Base-by-base conservation (phyloP, 257 asterid genomes). In the Solanum tarapatanum region DNA sequence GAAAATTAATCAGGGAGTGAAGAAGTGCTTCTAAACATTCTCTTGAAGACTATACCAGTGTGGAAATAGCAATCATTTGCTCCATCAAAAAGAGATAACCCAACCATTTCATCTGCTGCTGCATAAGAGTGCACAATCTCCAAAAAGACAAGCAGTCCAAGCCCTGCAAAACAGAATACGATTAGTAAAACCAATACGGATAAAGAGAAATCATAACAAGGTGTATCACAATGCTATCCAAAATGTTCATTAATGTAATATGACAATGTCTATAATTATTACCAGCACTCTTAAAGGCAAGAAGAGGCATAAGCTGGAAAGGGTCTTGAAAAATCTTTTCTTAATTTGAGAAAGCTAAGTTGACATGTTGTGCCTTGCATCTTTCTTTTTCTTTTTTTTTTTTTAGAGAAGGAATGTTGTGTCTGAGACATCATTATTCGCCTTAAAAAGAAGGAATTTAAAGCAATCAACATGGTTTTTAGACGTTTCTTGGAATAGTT, bases 41-140 rank as follows among this genome's bases (percentile, higher is more conserved):
- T 45, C 43, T 82, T n/a, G 26, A 86, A 70, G 72, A 68, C 33
- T 39, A 87, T 94, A 97, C 99, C 99, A 72, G 99, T 88, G 89
- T 97, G 99, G 86, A 97, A 97, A 91, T 91, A 95, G 94, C 99
- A 97, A 89, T 97, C 99, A 91, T 97, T 97, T 89, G 99, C 89
- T 92, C 99, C 99, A 90, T 97, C 99, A 92, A 93, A 97, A 89
- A 80, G 98, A 87, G 99, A 93, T 89, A 95, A 90, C 45, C 99
- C 99, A 84, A 94, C 96, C 98, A 94, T 95, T 92, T 97, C 98
- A 21, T 97, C 99, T 86, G 99, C 95, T 87, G 98, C 99, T 72
- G 99, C 98, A 88, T 97, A 97, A 30, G 99, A 95, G 90, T 97
- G 99, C 87, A 94, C 96, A 41, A 97, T 94, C 90, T 97, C 99